Evolutionary conservation across 495 filamentous ascomycete genomes (phyloP), one percentile per base, ranked within the genome.

Genomic region (Lasiosphaeria hispida): DNA sequence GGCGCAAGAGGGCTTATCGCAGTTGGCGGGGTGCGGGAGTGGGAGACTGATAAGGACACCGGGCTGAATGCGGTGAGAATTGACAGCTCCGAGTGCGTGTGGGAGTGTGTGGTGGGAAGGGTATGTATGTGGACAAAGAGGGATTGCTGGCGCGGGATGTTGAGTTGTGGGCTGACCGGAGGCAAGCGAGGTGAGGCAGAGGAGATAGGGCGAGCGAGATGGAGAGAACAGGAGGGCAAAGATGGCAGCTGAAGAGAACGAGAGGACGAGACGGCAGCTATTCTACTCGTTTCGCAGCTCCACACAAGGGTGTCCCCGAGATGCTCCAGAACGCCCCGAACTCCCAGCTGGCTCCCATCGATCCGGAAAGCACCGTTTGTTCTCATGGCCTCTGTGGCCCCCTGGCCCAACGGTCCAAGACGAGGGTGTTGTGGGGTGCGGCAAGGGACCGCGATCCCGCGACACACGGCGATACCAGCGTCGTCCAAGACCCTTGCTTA

Each of bases 41-140:
- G 51, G 48, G 36, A 10, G 48, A 44, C 33, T 59, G 61, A 60
- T 60, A 63, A 60, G 53, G 18, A 36, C 13, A n/a, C 19, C 23
- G 18, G 43, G 3, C 10, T 11, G 43, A 14, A 37, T 19, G 11
- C 23, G 49, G 35, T 35, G 34, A 52, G 37, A 38, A n/a, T n/a
- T n/a, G n/a, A n/a, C n/a, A n/a, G n/a, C n/a, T n/a, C n/a, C n/a
- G n/a, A n/a, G n/a, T n/a, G n/a, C n/a, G n/a, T 18, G 37, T 38
- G 60, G 18, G 36, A 39, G 19, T 13, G 9, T 18, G 19, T 8
- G n/a, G 39, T 43, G 19, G 42, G 8, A 34, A 6, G 17, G 41
- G 15, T 33, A 18, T 40, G 17, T 15, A 30, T 39, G 39, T 54
- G 40, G 38, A 36, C 40, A 51, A 59, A 54, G 40, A 56, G 15